Evolutionary conservation across 139 green algal genomes (phyloP).

Genomic region (Micromonas pusilla): DNA sequence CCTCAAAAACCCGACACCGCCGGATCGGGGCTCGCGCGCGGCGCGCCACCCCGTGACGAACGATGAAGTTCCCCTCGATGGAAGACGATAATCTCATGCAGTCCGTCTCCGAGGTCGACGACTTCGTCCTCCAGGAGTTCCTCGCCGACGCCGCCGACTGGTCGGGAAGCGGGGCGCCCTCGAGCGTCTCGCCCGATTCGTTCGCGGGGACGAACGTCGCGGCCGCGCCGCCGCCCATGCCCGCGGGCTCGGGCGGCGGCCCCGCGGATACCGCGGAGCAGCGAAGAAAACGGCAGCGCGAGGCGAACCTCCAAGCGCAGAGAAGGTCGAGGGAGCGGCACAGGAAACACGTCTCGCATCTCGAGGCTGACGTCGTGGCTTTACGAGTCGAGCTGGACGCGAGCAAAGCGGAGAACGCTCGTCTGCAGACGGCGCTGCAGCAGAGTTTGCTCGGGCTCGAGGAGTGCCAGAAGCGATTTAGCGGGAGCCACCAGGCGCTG

Average conservation of each 20-base stretch:
- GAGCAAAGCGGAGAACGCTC: neutral
- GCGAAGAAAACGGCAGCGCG: neutral
- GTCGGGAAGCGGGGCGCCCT: too few species aligned
- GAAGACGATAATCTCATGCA: neutral
- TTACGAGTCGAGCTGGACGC: neutral
- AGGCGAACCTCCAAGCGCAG: neutral
- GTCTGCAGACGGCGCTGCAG: neutral
- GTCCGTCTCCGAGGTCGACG: neutral
- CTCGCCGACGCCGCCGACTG: neutral
- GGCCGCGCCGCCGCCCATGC: too few species aligned
- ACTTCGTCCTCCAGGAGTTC: neutral
- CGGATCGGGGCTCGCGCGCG: too few species aligned
- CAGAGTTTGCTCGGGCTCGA: too few species aligned
- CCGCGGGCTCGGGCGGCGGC: neutral
- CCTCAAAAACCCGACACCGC: too few species aligned
- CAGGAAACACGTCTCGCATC: neutral
- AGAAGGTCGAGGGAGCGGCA: neutral
- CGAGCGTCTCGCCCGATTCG: neutral
- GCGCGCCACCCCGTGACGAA: too few species aligned
- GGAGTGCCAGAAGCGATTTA: too few species aligned
- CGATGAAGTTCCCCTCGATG: too few species aligned
- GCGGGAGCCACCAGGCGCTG: too few species aligned
- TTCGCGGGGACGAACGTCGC: neutral
- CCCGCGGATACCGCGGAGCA: neutral
- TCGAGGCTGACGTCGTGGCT: neutral